Evolutionary conservation across 208 protist genomes (phyloP).

Genomic region (Naegleria fowleri): DNA sequence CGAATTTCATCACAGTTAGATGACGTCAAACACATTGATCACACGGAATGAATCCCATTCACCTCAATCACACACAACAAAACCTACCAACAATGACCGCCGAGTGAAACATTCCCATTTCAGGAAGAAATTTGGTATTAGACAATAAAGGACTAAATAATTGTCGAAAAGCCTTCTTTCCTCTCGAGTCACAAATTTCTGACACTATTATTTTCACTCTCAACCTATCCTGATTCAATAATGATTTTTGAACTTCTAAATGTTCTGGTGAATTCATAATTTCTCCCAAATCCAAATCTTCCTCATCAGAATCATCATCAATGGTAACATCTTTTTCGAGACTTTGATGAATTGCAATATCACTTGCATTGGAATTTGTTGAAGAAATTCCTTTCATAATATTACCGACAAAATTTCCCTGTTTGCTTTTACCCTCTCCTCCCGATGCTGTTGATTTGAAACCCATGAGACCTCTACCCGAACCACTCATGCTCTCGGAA

Average conservation of each 20-base stretch:
- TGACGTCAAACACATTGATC: no score
- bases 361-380: not conserved
- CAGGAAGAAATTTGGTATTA: not conserved
- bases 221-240: not conserved
- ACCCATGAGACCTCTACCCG: not conserved
- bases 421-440: not conserved
- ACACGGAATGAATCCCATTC: no score
- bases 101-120: slow-evolving; percentile 2
- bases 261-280: not conserved
- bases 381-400: not conserved
- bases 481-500: not conserved
- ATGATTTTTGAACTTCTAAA: not conserved
- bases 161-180: not conserved
- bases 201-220: not conserved
- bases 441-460: not conserved
- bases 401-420: not conserved
- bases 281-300: not conserved
- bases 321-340: not conserved
- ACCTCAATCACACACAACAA: no score
- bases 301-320: not conserved
- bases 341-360: not conserved
- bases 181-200: not conserved
- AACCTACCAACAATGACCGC: not conserved
- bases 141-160: not conserved
- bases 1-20: no score